Evolutionary conservation across 2,329 filamentous ascomycete genomes (phyloP), one percentile per base, ranked within the genome.

Genomic region (Colletotrichum incanum): DNA sequence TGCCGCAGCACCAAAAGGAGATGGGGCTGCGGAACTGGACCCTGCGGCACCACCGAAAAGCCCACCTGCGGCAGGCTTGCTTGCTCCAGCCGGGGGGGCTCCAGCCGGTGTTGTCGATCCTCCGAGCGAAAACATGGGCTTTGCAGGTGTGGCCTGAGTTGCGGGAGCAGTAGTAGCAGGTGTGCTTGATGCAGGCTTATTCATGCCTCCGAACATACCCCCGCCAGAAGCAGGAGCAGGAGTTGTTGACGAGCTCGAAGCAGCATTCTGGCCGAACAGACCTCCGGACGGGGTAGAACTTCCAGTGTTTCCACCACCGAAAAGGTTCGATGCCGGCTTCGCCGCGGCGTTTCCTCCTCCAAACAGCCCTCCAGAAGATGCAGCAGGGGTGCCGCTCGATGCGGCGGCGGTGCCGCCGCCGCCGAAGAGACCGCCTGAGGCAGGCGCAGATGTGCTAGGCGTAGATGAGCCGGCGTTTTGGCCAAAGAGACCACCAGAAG

Each of bases 21-120:
- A 71, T 11, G 71, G 66, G 26, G 66, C 71, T 39, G 66, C 61
- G 26, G 71, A 67, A 34, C 67, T 67, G 59, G 70, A 65, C 28
- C 52, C 62, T 28, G 66, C 56, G 23, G 67, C 73, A 49, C 73
- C 76, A 14, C 81, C 78, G 72, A 84, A 83, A 31, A 82, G 75
- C 65, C 76, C 77, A 37, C 79, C 73, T 8, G 75, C 75, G 16
- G 78, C 75, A 45, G 79, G 70, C 71, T 83, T 81, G 37, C 67
- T 65, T 47, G 75, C 74, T 65, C 81, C 83, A 6, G 82, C 76
- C 0, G 87, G 87, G 67, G 88, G 88, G n/a, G 86, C 84, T 45
- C 88, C 88, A 28, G 88, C 87, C 20, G 88, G 87, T 45, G 88
- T 89, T 2, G 87, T 89, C 23, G 88, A 89, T 65, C 83, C 81